Conservation (phyloP, 2,329 filamentous ascomycete genomes). For the Didymosphaeria variabile region DNA sequence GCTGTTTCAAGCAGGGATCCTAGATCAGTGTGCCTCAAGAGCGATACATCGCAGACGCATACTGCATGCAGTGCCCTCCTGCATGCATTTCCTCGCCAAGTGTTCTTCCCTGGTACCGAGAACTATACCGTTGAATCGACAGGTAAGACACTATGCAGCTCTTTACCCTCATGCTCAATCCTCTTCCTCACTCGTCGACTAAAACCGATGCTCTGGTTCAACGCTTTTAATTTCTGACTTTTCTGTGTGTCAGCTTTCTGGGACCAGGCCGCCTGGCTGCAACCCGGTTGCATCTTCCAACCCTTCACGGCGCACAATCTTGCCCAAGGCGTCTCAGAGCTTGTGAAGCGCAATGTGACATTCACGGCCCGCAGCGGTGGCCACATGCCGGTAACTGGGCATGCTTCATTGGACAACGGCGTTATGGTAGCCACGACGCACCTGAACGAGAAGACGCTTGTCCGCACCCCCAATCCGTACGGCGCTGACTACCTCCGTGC, state of each 20-base stretch:
- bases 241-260: background rate
- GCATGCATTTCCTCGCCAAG: too few relatives aligned
- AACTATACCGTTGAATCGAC: too few relatives aligned
- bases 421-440: background rate
- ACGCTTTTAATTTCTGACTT: too few relatives aligned
- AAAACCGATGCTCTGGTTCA: too few relatives aligned
- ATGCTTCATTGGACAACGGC: background rate
- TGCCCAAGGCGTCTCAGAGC: background rate
- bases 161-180: too few relatives aligned
- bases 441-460: background rate
- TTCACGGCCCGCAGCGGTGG: background rate
- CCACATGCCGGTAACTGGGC: conserved; percentile 1
- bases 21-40: too few relatives aligned
- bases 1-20: too few relatives aligned
- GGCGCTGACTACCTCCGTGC: background rate
- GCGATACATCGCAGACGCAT: too few relatives aligned
- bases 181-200: too few relatives aligned
- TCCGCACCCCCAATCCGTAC: background rate
- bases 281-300: background rate
- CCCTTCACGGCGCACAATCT: background rate
- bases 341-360: background rate
- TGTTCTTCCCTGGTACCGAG: too few relatives aligned
- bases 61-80: too few relatives aligned
- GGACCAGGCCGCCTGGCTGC: background rate
- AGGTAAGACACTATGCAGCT: too few relatives aligned